These are phyloP conservation scores for Orbilia javanica DNA, from an alignment of 2,329 filamentous ascomycete species.

Conservation along the genomic window DNA sequence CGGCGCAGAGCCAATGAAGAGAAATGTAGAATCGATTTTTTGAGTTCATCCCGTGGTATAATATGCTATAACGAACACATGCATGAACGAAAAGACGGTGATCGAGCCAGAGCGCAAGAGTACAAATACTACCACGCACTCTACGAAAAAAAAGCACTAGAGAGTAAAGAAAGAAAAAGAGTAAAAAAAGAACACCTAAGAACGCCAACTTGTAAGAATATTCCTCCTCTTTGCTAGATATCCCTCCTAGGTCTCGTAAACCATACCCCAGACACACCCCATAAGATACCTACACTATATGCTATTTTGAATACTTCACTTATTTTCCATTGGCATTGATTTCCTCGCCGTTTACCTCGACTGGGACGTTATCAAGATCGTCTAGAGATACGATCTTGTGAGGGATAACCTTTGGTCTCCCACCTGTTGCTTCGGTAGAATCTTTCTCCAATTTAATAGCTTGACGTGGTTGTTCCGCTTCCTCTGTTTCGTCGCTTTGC, in stretches of 20 bases:
- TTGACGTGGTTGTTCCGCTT: background rate
- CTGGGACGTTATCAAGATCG: conserved; percentile 44
- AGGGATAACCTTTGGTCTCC: conserved; percentile 17
- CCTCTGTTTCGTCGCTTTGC: background rate
- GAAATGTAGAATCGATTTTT: background rate
- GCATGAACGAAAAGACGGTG: background rate
- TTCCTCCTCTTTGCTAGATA: background rate
- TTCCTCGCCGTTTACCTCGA: conserved; percentile 41
- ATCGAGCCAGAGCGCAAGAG: conserved; percentile 10
- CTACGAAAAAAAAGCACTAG: background rate
- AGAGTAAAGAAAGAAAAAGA: background rate
- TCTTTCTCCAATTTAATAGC: background rate
- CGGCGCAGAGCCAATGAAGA: no score
- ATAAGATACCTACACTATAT: background rate
- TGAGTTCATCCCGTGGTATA: conserved; percentile 25
- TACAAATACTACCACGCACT: background rate
- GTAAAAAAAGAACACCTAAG: background rate
- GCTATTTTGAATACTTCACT: background rate
- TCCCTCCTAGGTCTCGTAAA: background rate
- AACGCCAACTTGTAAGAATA: conserved; percentile 15
- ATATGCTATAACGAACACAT: conserved; percentile 7
- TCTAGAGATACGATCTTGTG: conserved; percentile 53
- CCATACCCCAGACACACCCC: background rate
- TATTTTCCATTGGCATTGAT: background rate
- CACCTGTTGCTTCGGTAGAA: background rate